phyloP scores from a whole-genome alignment of 768 basidiomycete species.

The Artomyces pyxidatus region DNA sequence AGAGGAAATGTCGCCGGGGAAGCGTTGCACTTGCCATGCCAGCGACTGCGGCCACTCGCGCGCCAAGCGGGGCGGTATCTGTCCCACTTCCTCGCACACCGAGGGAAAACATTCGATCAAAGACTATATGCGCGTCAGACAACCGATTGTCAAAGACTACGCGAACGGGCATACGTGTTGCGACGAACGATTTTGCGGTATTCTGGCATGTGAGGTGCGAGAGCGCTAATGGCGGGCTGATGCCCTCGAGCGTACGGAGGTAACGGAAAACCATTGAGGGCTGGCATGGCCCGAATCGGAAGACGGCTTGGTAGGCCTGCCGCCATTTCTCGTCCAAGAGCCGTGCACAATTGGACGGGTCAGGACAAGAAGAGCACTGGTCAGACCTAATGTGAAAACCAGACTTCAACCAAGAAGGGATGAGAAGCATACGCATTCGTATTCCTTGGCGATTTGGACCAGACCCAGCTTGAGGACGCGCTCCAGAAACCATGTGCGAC shows the following conservation, averaged over 20 bases:
- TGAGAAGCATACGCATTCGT: conserved; percentile 69
- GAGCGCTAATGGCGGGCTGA: conserved; percentile 80
- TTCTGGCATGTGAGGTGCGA: conserved; percentile 85
- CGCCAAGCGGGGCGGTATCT: conserved; percentile 51
- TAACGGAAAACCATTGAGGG: conserved; percentile 92
- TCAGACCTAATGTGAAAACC: background rate
- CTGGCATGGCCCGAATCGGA: conserved; percentile 84
- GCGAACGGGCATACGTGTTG: conserved; percentile 50
- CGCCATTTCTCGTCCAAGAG: conserved; percentile 90
- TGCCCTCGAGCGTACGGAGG: conserved; percentile 81
- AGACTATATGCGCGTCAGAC: conserved; percentile 40
- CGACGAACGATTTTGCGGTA: conserved; percentile 83
- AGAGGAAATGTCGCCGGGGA: conserved; percentile 78
- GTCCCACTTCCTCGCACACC: conserved; percentile 73
- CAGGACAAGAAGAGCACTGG: conserved; percentile 81
- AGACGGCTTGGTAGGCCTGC: conserved; percentile 79
- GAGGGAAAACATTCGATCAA: conserved; percentile 84
- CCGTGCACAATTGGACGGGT: conserved; percentile 68
- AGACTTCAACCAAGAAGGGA: background rate
- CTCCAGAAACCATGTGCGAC: conserved; percentile 93
- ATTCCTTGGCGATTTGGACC: conserved; percentile 85
- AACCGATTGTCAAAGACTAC: background rate
- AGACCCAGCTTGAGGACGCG: conserved; percentile 87
- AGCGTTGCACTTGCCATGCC: conserved; percentile 48
- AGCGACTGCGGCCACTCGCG: conserved; percentile 56